Conservation (phyloP, 768 basidiomycete genomes). For the Podaxis sp. region DNA sequence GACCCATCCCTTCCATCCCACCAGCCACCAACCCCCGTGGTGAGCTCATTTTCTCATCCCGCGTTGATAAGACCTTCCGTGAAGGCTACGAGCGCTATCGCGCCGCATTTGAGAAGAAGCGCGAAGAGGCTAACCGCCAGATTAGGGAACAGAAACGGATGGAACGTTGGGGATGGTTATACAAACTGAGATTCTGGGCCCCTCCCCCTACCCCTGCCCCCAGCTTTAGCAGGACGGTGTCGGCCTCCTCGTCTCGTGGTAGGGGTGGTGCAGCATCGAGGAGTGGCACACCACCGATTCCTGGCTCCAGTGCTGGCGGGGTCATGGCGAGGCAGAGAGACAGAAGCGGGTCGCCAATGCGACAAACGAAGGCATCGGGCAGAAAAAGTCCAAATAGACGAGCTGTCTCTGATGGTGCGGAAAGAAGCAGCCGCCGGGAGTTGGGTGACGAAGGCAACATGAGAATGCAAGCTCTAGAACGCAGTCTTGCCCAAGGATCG, state of each 20-base stretch:
- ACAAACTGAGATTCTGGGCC: slow-evolving; percentile 25
- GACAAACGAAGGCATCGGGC: slow-evolving; percentile 6
- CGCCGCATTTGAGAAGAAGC: slow-evolving; percentile 76
- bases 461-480: slow-evolving; percentile 24
- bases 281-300: slow-evolving; percentile 35
- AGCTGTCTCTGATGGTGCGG: slow-evolving; percentile 6
- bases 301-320: slow-evolving; percentile 18
- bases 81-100: slow-evolving; percentile 95
- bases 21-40: slow-evolving; percentile 89
- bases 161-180: slow-evolving; percentile 32
- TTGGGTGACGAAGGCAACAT: slow-evolving; percentile 16
- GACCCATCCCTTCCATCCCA: slow-evolving; percentile 79
- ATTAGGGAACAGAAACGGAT: slow-evolving; percentile 22
- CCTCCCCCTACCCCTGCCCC: slow-evolving; percentile 4
- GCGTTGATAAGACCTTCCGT: slow-evolving; percentile 77
- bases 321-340: slow-evolving; percentile 32
- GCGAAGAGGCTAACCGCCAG: slow-evolving; percentile 60
- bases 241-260: slow-evolving; percentile 25
- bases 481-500: slow-evolving; percentile 20
- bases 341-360: slow-evolving; percentile 26
- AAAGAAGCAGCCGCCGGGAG: slow-evolving; percentile 11
- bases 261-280: slow-evolving; percentile 28
- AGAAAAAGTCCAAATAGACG: slow-evolving; percentile 12
- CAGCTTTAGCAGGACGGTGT: slow-evolving; percentile 24
- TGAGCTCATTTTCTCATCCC: slow-evolving; percentile 93